Evolutionary conservation across 148 eudicot species (phyloP), one percentile per base, ranked within the genome.

Genomic region (Vaccinium darrowii): DNA sequence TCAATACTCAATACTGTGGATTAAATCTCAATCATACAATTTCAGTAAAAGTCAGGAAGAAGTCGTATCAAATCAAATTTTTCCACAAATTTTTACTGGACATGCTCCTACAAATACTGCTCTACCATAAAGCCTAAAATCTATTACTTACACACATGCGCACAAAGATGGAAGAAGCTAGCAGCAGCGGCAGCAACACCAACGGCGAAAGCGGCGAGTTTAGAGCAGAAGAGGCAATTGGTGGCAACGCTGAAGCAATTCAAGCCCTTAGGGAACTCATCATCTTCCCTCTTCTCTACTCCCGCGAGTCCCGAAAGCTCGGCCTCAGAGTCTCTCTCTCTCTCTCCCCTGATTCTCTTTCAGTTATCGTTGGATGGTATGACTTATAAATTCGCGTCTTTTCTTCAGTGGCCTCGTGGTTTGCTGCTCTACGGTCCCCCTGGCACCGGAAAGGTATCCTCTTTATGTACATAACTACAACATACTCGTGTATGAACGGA

Each of bases 371-470:
- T 76, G 1, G 5, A 7, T 16, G 3, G 8, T 13, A 11, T 23
- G 5, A 27, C 49, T 3, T 53, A 43, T 25, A 16, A 51, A 16
- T 82, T 51, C 23, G 3, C 56, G 3, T 73, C 9, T 14, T 74
- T 21, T 87, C 76, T 88, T 33, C 88, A 94, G 97, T 96, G 97
- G 98, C 93, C 92, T 76, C 93, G 95, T 10, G 98, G 98, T 11
- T 90, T 97, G 93, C 85, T 97, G 90, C 95, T 97, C 36, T 92
- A 93, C 78, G 99, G 99, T 73, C 99, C 99, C 39, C 98, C 98
- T 56, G 98, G 99, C 47, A 95, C 99, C 36, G 98, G 99, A 77
- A 97, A 97, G 95, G 99, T 97, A 88, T 47, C 79, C 30, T 19
- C 36, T 80, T 5, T 11, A 52, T 9, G 52, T 1, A 15, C 12